Conservation (phyloP, 1,139 yeast genomes). For the Pichia sp. region DNA sequence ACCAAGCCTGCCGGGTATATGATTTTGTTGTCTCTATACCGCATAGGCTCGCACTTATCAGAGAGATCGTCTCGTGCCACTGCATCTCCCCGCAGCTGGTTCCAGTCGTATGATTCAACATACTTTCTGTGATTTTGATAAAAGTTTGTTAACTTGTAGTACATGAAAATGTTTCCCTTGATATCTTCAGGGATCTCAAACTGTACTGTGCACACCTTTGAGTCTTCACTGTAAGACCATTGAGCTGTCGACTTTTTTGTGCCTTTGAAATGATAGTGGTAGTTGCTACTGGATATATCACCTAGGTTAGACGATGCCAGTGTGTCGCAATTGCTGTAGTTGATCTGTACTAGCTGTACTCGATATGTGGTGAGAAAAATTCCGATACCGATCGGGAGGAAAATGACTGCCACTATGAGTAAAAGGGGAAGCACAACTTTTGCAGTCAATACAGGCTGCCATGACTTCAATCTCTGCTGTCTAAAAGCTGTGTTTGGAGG, state of each 20-base stretch:
- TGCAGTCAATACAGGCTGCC: slow-evolving; percentile 82
- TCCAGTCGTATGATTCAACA: slow-evolving; percentile 64
- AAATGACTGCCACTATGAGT: slow-evolving; percentile 57
- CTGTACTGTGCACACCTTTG: slow-evolving; percentile 46
- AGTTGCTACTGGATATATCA: slow-evolving; percentile 49
- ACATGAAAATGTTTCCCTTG: slow-evolving; percentile 57
- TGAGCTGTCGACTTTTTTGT: slow-evolving; percentile 38
- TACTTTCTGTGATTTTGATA: slow-evolving; percentile 77
- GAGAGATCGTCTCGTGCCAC: slow-evolving; percentile 44
- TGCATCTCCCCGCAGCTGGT: slow-evolving; percentile 62
- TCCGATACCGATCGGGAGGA: slow-evolving; percentile 73
- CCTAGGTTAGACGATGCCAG: slow-evolving; percentile 38
- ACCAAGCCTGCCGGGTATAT: slow-evolving; percentile 77
- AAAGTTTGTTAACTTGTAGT: slow-evolving; percentile 69
- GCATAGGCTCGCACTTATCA: slow-evolving; percentile 59
- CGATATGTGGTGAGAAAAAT: slow-evolving; percentile 54
- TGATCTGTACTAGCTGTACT: slow-evolving; percentile 55
- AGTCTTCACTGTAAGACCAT: slow-evolving; percentile 50
- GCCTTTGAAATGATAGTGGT: slow-evolving; percentile 48
- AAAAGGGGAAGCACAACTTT: slow-evolving; percentile 69
- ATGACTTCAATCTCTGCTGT: slow-evolving; percentile 71
- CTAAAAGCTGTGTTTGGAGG: slow-evolving; percentile 80
- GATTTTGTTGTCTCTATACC: slow-evolving; percentile 46
- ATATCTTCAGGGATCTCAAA: slow-evolving; percentile 59
- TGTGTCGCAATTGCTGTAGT: slow-evolving; percentile 55